Evolutionary conservation across 352 stramenopile genomes (phyloP).

Genomic region (Globisporangium mamillatum): DNA sequence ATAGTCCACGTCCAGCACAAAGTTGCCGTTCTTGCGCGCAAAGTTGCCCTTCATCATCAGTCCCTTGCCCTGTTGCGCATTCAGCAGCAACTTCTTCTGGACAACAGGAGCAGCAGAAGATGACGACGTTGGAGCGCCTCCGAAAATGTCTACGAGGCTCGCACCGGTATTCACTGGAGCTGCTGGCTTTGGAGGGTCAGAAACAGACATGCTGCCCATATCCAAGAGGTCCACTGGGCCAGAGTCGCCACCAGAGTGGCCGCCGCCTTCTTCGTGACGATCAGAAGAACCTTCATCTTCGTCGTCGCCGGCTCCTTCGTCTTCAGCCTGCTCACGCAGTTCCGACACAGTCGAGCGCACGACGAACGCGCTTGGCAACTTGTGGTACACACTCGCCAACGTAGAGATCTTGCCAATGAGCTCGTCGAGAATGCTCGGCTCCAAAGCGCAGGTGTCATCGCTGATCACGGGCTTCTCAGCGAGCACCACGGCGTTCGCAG

Average conservation of each 20-base stretch:
- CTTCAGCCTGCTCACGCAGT: constrained; percentile 61
- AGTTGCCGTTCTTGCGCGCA: constrained; percentile 54
- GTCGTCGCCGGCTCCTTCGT: constrained; percentile 52
- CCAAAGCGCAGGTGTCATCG: constrained; percentile 96
- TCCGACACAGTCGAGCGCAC: constrained; percentile 82
- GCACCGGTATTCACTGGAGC: constrained; percentile 24
- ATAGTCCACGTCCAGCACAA: constrained; percentile 73
- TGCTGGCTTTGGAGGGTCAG: constrained; percentile 43
- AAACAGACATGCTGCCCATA: constrained; percentile 81
- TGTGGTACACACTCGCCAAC: constrained; percentile 98
- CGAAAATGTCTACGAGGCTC: constrained; percentile 85
- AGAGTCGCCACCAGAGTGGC: constrained; percentile 20
- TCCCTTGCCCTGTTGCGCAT: constrained; percentile 81
- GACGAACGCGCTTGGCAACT: constrained; percentile 83
- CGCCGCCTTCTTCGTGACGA: constrained; percentile 42
- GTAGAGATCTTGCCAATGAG: constrained; percentile 98
- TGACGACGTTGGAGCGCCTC: constrained; percentile 37
- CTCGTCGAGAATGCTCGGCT: constrained; percentile 94
- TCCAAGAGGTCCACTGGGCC: constrained; percentile 73
- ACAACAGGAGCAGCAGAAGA: constrained; percentile 31
- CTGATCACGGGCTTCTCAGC: constrained; percentile 99
- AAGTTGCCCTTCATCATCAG: constrained; percentile 87
- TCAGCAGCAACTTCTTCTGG: constrained; percentile 75
- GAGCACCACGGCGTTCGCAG: constrained; percentile 97
- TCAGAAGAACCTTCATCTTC: constrained; percentile 62